phyloP scores from a whole-genome alignment of 2,329 filamentous ascomycete genomes.

The Xylaria sp. region DNA sequence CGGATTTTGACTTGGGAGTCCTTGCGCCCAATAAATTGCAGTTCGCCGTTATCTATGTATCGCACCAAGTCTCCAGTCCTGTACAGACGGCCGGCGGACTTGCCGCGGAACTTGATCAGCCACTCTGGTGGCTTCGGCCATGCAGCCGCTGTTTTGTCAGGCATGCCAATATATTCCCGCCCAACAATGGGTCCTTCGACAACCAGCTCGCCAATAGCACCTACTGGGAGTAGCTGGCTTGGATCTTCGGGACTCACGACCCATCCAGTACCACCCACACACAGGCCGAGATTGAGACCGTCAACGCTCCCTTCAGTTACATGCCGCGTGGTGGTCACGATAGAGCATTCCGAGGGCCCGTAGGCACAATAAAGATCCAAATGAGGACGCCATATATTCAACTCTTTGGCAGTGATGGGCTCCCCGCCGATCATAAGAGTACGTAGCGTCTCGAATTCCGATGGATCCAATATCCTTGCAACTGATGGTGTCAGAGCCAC shows the following conservation, averaged over 20 bases:
- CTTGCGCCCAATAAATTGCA: conserved; percentile 56
- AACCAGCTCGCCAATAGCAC: conserved; percentile 52
- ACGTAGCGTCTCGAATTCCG: conserved; percentile 38
- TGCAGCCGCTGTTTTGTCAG: conserved; percentile 49
- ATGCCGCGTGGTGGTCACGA: neutral
- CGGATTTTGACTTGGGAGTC: conserved; percentile 62
- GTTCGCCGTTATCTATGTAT: conserved; percentile 53
- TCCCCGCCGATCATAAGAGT: conserved; percentile 44
- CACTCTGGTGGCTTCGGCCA: conserved; percentile 56
- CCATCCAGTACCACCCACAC: conserved; percentile 44
- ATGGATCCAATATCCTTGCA: conserved; percentile 38
- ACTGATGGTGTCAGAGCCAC: conserved; percentile 42
- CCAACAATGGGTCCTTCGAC: conserved; percentile 54
- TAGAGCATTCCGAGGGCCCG: conserved; percentile 32
- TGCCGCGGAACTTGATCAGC: conserved; percentile 12
- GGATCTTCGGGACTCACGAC: conserved; percentile 53
- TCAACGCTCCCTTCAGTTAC: conserved; percentile 13
- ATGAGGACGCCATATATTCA: conserved; percentile 31
- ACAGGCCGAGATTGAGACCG: conserved; percentile 8
- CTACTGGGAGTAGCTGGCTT: conserved; percentile 43
- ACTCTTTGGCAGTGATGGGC: conserved; percentile 46
- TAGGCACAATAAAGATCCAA: conserved; percentile 33
- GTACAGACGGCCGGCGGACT: conserved; percentile 67
- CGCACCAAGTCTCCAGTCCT: conserved; percentile 43
- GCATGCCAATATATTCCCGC: conserved; percentile 54